These are phyloP conservation scores for Conringia planisiliqua DNA, from an alignment of 345 rosid genomes.

Conservation along the genomic window DNA sequence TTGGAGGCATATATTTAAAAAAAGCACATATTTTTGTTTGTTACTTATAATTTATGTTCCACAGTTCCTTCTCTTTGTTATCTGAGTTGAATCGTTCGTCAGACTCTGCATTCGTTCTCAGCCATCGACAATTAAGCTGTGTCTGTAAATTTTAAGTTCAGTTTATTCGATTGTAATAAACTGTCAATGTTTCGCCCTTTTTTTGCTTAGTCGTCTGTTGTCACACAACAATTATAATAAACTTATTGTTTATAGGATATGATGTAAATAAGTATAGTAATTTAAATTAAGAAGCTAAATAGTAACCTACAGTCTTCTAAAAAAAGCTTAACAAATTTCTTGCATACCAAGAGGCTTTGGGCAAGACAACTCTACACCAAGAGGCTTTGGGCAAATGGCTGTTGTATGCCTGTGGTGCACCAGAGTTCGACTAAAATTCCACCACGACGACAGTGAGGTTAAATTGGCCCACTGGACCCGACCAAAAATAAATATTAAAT, in stretches of 20 bases:
- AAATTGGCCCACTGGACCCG: background rate
- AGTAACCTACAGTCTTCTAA: background rate
- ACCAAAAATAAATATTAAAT: background rate
- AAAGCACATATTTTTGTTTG: conserved; percentile 17
- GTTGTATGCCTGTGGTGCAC: background rate
- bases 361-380: too few species aligned
- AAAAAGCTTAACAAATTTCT: background rate
- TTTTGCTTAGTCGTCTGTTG: background rate
- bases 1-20: conserved; percentile 9
- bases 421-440: background rate
- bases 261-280: background rate
- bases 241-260: background rate
- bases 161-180: background rate
- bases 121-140: background rate
- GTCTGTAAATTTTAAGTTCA: background rate
- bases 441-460: background rate
- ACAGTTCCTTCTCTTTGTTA: background rate
- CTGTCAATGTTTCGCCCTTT: background rate
- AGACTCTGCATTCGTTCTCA: background rate
- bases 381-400: background rate
- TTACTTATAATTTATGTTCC: background rate
- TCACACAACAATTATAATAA: background rate
- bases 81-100: background rate
- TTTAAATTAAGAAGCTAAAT: background rate
- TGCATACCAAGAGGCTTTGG: background rate